A percentile compares a stretch with the other conserved stretches of the same genome.
These are phyloP conservation scores for Pyrenophora seminiperda DNA, from an alignment of 2,329 filamentous ascomycete species.

Conservation along the genomic window DNA sequence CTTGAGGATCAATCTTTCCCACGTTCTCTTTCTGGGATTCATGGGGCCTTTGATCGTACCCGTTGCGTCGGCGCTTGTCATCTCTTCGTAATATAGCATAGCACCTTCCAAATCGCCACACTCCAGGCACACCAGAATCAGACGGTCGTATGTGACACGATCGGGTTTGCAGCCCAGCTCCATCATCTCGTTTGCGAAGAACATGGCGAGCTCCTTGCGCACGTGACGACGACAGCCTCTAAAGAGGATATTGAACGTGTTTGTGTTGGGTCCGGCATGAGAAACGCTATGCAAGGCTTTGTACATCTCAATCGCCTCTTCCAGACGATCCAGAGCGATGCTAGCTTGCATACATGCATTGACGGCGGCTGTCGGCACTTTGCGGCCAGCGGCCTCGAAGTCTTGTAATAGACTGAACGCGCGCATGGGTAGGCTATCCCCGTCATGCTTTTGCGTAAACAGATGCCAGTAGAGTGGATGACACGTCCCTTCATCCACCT, in stretches of 20 bases:
- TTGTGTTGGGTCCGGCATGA: conserved; percentile 51
- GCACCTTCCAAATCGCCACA: conserved; percentile 52
- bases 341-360: conserved; percentile 61
- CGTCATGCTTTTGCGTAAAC: conserved; percentile 49
- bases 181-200: conserved; percentile 66
- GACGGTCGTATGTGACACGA: conserved; percentile 64
- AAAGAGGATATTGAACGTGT: conserved; percentile 68
- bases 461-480: conserved; percentile 66
- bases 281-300: conserved; percentile 63
- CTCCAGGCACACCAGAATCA: conserved; percentile 62
- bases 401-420: conserved; percentile 63
- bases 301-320: conserved; percentile 64
- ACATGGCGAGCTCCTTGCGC: conserved; percentile 63
- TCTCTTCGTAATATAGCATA: conserved; percentile 58
- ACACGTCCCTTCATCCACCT: conserved; percentile 65
- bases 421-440: conserved; percentile 51
- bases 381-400: conserved; percentile 56
- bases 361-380: conserved; percentile 58
- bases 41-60: conserved; percentile 10
- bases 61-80: conserved; percentile 37
- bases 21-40: conserved; percentile 26
- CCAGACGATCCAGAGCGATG: conserved; percentile 51
- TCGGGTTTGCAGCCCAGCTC: conserved; percentile 61
- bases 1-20: conserved; percentile 21
- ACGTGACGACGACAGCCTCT: conserved; percentile 51